Evolutionary conservation across 345 rosid genomes (phyloP).

Genomic region (Conringia planisiliqua): DNA sequence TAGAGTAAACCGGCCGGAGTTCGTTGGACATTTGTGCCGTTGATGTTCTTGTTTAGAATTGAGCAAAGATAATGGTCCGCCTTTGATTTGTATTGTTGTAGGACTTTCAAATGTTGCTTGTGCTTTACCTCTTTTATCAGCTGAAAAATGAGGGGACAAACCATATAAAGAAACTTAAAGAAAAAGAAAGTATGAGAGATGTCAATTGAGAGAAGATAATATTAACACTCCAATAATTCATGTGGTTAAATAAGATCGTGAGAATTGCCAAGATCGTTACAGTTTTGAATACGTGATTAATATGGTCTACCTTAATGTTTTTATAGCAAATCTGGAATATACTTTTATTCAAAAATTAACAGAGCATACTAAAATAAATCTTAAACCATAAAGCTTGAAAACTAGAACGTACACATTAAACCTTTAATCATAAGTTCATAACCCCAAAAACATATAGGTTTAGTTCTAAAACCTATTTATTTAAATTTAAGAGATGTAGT

Average conservation of each 20-base stretch:
- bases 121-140: constrained; percentile 48
- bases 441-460: too few relatives aligned
- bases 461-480: too few relatives aligned
- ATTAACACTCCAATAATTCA: neutral
- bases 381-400: too few relatives aligned
- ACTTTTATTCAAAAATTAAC: neutral
- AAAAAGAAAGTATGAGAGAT: neutral
- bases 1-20: constrained; percentile 79
- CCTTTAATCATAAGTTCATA: too few relatives aligned
- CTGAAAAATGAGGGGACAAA: constrained; percentile 36
- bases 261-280: neutral
- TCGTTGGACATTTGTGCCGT: constrained; percentile 45
- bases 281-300: neutral
- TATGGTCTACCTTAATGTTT: neutral
- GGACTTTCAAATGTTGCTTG: constrained; percentile 36
- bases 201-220: neutral
- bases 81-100: constrained; percentile 60
- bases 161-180: neutral
- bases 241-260: neutral
- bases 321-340: neutral
- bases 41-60: constrained; percentile 64
- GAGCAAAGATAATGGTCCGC: constrained; percentile 84
- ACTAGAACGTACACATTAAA: too few relatives aligned
- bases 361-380: neutral
- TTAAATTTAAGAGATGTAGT: too few relatives aligned